These are phyloP conservation scores for Tilletiopsis washingtonensis DNA, from an alignment of 1,284 basidiomycete genomes.

Conservation along the genomic window DNA sequence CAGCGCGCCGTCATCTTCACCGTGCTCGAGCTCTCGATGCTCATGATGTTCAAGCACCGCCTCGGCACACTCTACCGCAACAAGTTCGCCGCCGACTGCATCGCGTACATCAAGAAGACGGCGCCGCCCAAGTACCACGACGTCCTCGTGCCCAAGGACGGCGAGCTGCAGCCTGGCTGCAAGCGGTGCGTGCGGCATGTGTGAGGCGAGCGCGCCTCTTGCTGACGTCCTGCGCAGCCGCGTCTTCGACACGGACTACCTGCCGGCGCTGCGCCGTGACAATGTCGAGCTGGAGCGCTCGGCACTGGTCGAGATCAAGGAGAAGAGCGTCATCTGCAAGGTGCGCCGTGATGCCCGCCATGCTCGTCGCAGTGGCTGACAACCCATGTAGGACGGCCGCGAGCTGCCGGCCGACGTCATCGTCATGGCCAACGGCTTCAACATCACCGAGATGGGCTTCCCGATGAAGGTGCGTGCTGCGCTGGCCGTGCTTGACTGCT, in stretches of 20 bases:
- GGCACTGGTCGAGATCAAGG: slow-evolving; percentile 31
- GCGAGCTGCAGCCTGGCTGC: slow-evolving; percentile 35
- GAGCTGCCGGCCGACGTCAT: slow-evolving; percentile 20
- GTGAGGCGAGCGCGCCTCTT: too few species aligned
- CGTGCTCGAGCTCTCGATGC: slow-evolving; percentile 34
- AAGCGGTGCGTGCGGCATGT: too few species aligned
- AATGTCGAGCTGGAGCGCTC: slow-evolving; percentile 30
- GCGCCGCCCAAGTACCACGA: slow-evolving; percentile 42
- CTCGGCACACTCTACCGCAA: slow-evolving; percentile 19
- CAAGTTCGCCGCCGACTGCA: slow-evolving; percentile 26
- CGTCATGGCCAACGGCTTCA: slow-evolving; percentile 21
- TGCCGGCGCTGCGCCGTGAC: slow-evolving; percentile 24
- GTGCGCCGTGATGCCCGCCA: too few species aligned
- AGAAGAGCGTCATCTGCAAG: slow-evolving; percentile 33
- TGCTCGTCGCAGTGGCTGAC: too few species aligned
- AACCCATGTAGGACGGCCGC: slow-evolving; percentile 9
- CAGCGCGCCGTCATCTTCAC: slow-evolving; percentile 33
- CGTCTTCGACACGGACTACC: slow-evolving; percentile 39
- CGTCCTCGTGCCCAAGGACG: slow-evolving; percentile 26
- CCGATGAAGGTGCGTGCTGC: too few species aligned
- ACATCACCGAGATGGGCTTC: slow-evolving; percentile 12
- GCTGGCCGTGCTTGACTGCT: too few species aligned
- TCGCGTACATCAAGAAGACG: slow-evolving; percentile 24
- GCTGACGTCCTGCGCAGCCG: too few species aligned
- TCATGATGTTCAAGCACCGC: slow-evolving; percentile 21